Base-by-base conservation (phyloP, 2,329 filamentous ascomycete genomes). In the Colletotrichum echinochloae region DNA sequence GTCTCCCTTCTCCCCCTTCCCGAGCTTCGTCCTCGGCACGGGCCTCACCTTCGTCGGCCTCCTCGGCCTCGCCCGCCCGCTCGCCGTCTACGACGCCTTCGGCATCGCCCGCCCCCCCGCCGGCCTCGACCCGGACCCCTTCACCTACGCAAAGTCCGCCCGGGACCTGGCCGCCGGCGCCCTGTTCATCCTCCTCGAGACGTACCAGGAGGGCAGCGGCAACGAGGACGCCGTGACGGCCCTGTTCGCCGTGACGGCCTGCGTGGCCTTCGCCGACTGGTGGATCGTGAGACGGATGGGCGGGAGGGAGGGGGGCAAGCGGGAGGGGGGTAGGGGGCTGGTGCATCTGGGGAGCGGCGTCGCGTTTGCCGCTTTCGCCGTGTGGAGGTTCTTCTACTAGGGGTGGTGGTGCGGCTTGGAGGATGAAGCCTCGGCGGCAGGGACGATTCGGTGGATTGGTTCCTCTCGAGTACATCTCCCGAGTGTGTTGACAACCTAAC, bases 1-100 rank as follows among this genome's bases (percentile, higher is more conserved):
- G 11, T 71, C 68, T 3, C 68, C 65, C 2, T 71, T 71, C 68
- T 71, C 68, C 9, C 65, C 68, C 0, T 8, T 60, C 9, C 68
- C 68, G 16, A 71, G 65, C 30, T 75, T 76, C 61, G 54, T 71
- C 33, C 72, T 75, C 48, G 74, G 74, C 54, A 75, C 78, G 14
- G 75, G 76, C 48, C 75, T 77, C 9, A 72, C 75, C 14, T 64
- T 71, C 59, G 30, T 65, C 63, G 66, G 60, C 61, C 57, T 74
- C 20, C 70, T 71, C 56, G 65, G 69, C 56, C 72, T 74, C 61
- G 56, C 64, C 30, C 62, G 66, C 12, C 70, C 73, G 16, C 48
- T 70, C 3, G 68, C 67, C 60, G 35, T 65, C 0, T 72, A 72
- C 52, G 70, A 65, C n/a, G 33, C 55, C 51, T 60, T 69, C 37